Evolutionary conservation across 2,329 filamentous ascomycete genomes (phyloP).

Genomic region (Tolypocladium amazonense): DNA sequence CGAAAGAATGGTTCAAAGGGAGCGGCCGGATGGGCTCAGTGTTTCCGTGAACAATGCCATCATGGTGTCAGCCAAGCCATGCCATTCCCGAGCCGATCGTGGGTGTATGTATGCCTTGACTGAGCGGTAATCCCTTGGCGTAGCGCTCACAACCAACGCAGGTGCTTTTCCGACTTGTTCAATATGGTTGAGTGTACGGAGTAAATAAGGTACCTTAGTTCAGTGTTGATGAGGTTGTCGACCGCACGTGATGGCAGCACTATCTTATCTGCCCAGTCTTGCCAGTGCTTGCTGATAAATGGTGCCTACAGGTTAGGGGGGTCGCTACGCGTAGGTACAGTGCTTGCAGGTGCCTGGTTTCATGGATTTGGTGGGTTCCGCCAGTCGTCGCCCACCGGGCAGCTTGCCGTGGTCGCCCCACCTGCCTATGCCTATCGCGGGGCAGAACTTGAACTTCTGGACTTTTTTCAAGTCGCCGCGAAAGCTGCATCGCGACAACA

Average conservation of each 20-base stretch:
- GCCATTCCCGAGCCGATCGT: neutral
- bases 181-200: neutral
- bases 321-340: neutral
- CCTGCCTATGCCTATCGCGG: neutral
- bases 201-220: no score
- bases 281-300: no score
- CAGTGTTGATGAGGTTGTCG: neutral
- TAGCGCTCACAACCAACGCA: neutral
- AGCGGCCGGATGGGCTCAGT: neutral
- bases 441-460: neutral
- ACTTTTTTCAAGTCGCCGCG: neutral
- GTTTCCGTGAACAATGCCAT: neutral
- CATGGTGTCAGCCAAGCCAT: neutral
- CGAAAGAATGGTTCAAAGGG: neutral
- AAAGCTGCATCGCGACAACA: neutral
- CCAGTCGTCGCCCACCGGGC: neutral
- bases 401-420: neutral
- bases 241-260: neutral
- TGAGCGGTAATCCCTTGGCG: neutral
- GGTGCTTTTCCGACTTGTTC: neutral
- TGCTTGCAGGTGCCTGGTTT: neutral
- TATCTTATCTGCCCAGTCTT: neutral
- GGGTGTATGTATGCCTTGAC: neutral
- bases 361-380: no score
- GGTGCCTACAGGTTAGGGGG: neutral